A percentile compares a stretch with the other conserved stretches of the same genome.
phyloP scores from a whole-genome alignment of 345 rosid species.

The Viola odorata region DNA sequence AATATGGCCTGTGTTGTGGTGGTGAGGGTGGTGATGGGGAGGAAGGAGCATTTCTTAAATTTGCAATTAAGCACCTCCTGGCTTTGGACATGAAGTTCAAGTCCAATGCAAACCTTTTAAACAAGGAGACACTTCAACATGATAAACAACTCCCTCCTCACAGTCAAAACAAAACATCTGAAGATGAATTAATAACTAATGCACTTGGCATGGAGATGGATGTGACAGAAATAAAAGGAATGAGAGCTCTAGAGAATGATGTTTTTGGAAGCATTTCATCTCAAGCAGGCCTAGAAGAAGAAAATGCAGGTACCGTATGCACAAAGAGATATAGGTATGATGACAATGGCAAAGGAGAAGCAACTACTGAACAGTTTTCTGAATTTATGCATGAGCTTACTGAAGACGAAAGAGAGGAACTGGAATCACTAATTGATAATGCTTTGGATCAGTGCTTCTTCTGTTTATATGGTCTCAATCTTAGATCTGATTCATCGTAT shows the following conservation, averaged over 20 bases:
- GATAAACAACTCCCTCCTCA: slow-evolving; percentile 25
- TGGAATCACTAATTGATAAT: slow-evolving; percentile 73
- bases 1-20: slow-evolving; percentile 88
- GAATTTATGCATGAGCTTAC: slow-evolving; percentile 43
- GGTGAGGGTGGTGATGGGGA: slow-evolving; percentile 70
- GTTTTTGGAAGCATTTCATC: slow-evolving; percentile 22
- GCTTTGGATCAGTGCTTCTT: slow-evolving; percentile 95
- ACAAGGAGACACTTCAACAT: slow-evolving; percentile 31
- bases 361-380: slow-evolving; percentile 22
- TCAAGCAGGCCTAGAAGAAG: slow-evolving; percentile 22
- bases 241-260: slow-evolving; percentile 31
- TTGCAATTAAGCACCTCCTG: slow-evolving; percentile 89
- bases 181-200: slow-evolving; percentile 31
- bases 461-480: slow-evolving; percentile 94
- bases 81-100: slow-evolving; percentile 88
- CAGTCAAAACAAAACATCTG: slow-evolving; percentile 28
- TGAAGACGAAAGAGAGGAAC: slow-evolving; percentile 83
- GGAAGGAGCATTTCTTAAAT: slow-evolving; percentile 88
- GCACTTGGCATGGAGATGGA: slow-evolving; percentile 30
- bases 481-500: slow-evolving; percentile 78
- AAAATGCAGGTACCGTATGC: slow-evolving; percentile 15
- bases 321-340: slow-evolving; percentile 25
- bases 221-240: slow-evolving; percentile 30
- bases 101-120: slow-evolving; percentile 51
- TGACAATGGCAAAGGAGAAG: slow-evolving; percentile 32